Evolutionary conservation across 2,329 filamentous ascomycete genomes (phyloP).

Genomic region (Nigrograna mackinnonii): DNA sequence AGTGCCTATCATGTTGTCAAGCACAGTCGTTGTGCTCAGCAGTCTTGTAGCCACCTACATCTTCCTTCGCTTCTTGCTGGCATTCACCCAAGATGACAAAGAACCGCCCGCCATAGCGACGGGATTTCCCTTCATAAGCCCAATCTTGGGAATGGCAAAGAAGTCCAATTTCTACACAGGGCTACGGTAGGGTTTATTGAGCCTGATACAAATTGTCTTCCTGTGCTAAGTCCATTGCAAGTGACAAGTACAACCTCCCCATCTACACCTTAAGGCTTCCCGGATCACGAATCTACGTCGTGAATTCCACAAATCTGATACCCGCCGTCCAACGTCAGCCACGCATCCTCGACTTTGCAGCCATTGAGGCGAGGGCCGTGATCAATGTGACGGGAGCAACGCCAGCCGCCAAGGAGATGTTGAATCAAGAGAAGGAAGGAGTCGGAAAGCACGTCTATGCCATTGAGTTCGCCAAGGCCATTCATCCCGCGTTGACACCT

Average conservation of each 20-base stretch:
- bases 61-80: neutral
- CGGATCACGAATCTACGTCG: neutral
- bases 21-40: no score
- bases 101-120: neutral
- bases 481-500: slow-evolving; percentile 26
- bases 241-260: neutral
- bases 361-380: slow-evolving; percentile 39
- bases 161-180: neutral
- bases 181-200: neutral
- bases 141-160: neutral
- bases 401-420: slow-evolving; percentile 28
- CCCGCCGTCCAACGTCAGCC: neutral
- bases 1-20: no score
- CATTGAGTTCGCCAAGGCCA: slow-evolving; percentile 28
- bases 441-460: slow-evolving; percentile 35
- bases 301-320: neutral
- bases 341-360: slow-evolving; percentile 32
- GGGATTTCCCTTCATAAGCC: neutral
- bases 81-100: neutral
- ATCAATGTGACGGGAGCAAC: slow-evolving; percentile 33
- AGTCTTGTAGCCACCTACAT: neutral
- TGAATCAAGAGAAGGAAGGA: slow-evolving; percentile 35
- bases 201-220: neutral
- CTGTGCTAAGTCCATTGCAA: neutral
- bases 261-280: neutral